These are phyloP conservation scores for Ceratobasidium sp. DNA, from an alignment of 1,284 basidiomycete genomes.

Conservation along the genomic window DNA sequence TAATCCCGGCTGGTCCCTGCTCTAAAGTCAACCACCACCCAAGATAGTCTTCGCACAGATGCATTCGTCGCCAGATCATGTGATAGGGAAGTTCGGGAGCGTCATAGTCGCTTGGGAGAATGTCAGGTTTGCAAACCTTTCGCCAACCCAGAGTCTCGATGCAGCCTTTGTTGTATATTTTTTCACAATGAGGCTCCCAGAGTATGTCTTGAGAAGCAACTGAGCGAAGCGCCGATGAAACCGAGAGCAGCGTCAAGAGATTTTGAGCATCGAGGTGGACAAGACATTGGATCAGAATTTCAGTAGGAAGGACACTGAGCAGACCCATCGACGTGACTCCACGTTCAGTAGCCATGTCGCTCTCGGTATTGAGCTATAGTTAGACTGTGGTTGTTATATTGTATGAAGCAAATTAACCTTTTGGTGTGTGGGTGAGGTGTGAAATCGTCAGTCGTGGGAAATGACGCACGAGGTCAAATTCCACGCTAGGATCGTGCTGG, in stretches of 20 bases:
- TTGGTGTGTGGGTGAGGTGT: background rate
- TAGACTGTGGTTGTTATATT: background rate
- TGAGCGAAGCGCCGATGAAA: slow-evolving; percentile 8
- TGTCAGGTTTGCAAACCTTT: slow-evolving; percentile 1
- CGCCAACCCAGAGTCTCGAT: slow-evolving; percentile 30
- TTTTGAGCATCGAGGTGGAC: background rate
- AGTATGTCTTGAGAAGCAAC: slow-evolving; percentile 36
- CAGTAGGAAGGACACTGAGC: background rate
- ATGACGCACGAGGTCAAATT: slow-evolving; percentile 20
- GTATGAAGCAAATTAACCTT: background rate
- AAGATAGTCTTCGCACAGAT: slow-evolving; percentile 33
- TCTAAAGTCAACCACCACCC: slow-evolving; percentile 42
- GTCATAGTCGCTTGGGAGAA: slow-evolving; percentile 9
- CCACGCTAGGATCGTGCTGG: background rate
- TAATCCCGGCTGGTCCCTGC: slow-evolving; percentile 18
- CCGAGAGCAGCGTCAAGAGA: slow-evolving; percentile 8
- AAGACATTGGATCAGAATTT: slow-evolving; percentile 31
- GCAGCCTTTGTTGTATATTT: slow-evolving; percentile 39
- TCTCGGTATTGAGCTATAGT: background rate
- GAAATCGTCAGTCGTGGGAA: slow-evolving; percentile 23
- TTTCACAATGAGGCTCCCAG: slow-evolving; percentile 30
- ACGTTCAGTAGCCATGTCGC: background rate
- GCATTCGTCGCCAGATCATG: slow-evolving; percentile 32
- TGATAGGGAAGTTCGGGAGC: background rate
- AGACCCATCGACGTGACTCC: background rate